Evolutionary conservation across 139 green algal genomes (phyloP).

Genomic region (Coelastrella sp.): DNA sequence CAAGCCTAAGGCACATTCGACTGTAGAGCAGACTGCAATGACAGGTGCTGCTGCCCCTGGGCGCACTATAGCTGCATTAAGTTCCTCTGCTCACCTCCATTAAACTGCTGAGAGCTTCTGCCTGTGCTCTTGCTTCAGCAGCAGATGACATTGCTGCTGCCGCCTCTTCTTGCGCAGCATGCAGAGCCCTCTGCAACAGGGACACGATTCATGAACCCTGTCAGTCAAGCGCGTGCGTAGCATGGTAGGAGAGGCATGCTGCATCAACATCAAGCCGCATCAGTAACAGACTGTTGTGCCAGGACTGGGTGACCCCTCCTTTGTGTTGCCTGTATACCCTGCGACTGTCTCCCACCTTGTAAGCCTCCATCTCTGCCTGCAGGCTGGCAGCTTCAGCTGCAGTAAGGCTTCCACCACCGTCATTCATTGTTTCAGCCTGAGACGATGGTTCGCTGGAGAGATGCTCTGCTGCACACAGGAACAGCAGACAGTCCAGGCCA

Average conservation of each 20-base stretch:
- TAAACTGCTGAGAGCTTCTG: background rate
- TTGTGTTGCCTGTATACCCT: too few relatives aligned
- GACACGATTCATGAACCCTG: too few relatives aligned
- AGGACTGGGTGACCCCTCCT: too few relatives aligned
- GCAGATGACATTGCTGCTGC: conserved; percentile 32
- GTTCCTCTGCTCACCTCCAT: conserved; percentile 29
- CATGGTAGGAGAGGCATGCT: too few relatives aligned
- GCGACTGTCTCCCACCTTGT: background rate
- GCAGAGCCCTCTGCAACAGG: conserved; percentile 34
- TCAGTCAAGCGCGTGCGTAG: too few relatives aligned
- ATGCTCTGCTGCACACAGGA: background rate
- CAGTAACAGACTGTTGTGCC: too few relatives aligned
- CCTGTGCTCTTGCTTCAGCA: conserved; percentile 44
- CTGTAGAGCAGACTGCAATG: background rate
- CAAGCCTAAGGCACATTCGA: background rate
- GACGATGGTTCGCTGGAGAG: background rate
- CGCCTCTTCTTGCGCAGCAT: conserved; percentile 49
- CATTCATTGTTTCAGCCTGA: too few relatives aligned
- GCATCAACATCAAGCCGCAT: too few relatives aligned
- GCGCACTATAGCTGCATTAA: too few relatives aligned
- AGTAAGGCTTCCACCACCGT: too few relatives aligned
- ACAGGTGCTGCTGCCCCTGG: too few relatives aligned
- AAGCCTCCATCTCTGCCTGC: conserved; percentile 12
- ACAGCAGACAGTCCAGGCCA: background rate
- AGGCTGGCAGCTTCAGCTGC: background rate